Evolutionary conservation across 805 yeast genomes (phyloP).

Genomic region (Ogataea nitratoaversa): DNA sequence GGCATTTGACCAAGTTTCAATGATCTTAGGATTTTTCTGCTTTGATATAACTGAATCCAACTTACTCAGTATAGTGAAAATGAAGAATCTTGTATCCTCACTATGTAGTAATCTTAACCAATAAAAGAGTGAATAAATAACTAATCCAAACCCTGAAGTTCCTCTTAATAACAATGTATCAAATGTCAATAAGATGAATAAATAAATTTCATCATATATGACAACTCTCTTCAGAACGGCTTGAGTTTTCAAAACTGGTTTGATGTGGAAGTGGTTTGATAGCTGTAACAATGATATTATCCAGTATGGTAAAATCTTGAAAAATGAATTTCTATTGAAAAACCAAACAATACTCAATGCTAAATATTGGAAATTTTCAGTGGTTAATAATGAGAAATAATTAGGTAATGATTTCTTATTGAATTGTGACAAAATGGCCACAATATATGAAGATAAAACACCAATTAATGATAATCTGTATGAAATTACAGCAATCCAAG

Average conservation of each 20-base stretch:
- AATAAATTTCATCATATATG: constrained; percentile 56
- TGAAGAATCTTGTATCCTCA: constrained; percentile 41
- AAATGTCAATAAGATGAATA: constrained; percentile 47
- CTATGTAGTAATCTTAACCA: constrained; percentile 67
- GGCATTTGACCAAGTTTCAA: constrained; percentile 34
- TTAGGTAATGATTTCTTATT: constrained; percentile 55
- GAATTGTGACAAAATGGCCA: constrained; percentile 56
- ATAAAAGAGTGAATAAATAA: constrained; percentile 52
- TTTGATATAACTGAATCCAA: constrained; percentile 40
- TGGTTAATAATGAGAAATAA: constrained; percentile 58
- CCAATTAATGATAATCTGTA: constrained; percentile 59
- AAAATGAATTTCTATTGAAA: constrained; percentile 57
- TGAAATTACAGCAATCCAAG: constrained; percentile 42
- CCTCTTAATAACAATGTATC: constrained; percentile 64
- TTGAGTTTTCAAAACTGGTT: constrained; percentile 36
- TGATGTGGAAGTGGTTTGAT: constrained; percentile 36
- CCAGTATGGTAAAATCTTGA: constrained; percentile 60
- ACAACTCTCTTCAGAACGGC: constrained; percentile 40
- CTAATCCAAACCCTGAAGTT: constrained; percentile 65
- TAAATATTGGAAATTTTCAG: constrained; percentile 72
- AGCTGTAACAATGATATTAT: constrained; percentile 58
- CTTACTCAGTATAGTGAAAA: constrained; percentile 37
- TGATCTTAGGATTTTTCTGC: constrained; percentile 43
- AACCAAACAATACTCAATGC: constrained; percentile 56
- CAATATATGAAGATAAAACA: constrained; percentile 44